A percentile compares a stretch with the other conserved stretches of the same genome.
Evolutionary conservation across 805 yeast genomes (phyloP).

Genomic region (Starmerella riodocensis): DNA sequence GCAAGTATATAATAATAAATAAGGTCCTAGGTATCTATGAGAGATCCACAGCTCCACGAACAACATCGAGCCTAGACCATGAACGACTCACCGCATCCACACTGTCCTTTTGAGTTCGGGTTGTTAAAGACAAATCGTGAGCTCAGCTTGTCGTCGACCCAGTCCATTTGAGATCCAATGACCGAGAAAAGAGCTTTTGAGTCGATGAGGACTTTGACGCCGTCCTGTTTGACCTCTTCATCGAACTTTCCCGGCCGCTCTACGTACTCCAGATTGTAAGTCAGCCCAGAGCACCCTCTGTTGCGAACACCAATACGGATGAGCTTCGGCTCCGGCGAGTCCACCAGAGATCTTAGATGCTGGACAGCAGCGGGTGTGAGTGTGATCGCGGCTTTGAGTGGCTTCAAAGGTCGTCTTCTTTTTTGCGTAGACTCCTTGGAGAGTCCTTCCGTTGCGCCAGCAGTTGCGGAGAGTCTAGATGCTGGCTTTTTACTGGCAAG

Average conservation of each 20-base stretch:
- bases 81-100: constrained; percentile 98
- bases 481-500: too few relatives aligned
- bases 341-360: constrained; percentile 54
- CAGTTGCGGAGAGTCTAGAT: too few relatives aligned
- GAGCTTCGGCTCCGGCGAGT: constrained; percentile 76
- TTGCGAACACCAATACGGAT: constrained; percentile 89
- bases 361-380: constrained; percentile 60
- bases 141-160: constrained; percentile 85
- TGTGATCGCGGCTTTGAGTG: constrained; percentile 81
- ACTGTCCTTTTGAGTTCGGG: constrained; percentile 94
- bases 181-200: constrained; percentile 92
- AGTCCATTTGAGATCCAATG: constrained; percentile 97
- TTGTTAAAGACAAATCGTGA: constrained; percentile 84
- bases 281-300: constrained; percentile 92
- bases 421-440: constrained; percentile 26
- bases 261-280: constrained; percentile 85
- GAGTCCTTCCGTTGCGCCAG: too few relatives aligned
- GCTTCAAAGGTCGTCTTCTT: constrained; percentile 46
- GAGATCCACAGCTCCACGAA: too few relatives aligned
- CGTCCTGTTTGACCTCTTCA: constrained; percentile 82
- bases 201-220: constrained; percentile 81
- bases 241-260: constrained; percentile 87
- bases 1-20: too few relatives aligned
- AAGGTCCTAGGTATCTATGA: too few relatives aligned
- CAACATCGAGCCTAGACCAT: too few relatives aligned